Conservation (phyloP, 1,139 yeast species). For the Meyerozyma smithsonii region DNA sequence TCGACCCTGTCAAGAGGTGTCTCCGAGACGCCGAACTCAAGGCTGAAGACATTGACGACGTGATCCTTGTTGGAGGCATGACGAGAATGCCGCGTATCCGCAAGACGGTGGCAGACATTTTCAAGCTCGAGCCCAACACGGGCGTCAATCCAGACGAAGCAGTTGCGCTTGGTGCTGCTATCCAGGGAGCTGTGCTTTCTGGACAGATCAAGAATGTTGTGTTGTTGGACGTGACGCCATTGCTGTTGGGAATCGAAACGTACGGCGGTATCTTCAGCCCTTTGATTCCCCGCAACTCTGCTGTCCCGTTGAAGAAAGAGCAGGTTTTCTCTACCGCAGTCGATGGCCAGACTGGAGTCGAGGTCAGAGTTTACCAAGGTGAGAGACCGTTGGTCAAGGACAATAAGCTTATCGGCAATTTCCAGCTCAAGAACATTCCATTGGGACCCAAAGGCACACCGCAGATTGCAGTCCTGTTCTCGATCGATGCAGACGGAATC, state of each 20-base stretch:
- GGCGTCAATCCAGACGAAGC: constrained; percentile 81
- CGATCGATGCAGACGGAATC: constrained; percentile 80
- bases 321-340: constrained; percentile 78
- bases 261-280: constrained; percentile 80
- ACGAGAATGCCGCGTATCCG: constrained; percentile 78
- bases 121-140: constrained; percentile 55
- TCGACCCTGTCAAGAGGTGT: constrained; percentile 64
- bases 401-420: constrained; percentile 69
- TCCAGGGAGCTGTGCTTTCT: constrained; percentile 73
- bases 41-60: constrained; percentile 61
- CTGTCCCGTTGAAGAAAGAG: constrained; percentile 68
- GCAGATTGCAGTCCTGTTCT: constrained; percentile 68
- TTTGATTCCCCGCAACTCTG: constrained; percentile 68
- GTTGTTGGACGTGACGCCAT: constrained; percentile 71
- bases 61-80: constrained; percentile 79
- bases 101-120: constrained; percentile 50
- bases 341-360: constrained; percentile 82
- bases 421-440: constrained; percentile 64
- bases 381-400: constrained; percentile 71
- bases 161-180: constrained; percentile 81
- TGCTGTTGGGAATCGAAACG: constrained; percentile 76
- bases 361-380: constrained; percentile 74
- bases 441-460: constrained; percentile 74
- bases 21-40: constrained; percentile 65
- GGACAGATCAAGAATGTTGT: constrained; percentile 72